These are phyloP conservation scores for Cymbidium sinense DNA, from an alignment of 106 monocot species.

Conservation along the genomic window DNA sequence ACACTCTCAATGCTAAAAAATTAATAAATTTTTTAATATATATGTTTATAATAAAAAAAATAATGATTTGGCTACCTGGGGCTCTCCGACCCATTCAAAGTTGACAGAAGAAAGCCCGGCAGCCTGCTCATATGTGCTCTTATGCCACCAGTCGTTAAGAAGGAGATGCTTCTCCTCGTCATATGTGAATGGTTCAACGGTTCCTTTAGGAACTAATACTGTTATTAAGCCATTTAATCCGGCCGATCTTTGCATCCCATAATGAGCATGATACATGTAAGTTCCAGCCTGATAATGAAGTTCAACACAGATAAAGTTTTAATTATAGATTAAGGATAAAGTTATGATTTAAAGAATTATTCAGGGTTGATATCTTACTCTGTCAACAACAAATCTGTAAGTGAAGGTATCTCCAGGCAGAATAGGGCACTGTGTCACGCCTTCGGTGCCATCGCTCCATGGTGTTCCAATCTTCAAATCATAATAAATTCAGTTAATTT, in stretches of 20 bases:
- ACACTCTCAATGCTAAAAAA: too few relatives aligned
- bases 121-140: conserved; percentile 56
- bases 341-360: too few relatives aligned
- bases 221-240: conserved; percentile 70
- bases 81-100: conserved; percentile 62
- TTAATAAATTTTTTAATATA: too few relatives aligned
- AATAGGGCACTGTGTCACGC: conserved; percentile 81
- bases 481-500: too few relatives aligned
- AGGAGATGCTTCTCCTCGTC: conserved; percentile 52
- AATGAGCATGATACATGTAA: conserved; percentile 82
- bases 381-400: conserved; percentile 74
- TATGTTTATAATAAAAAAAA: background rate
- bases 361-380: conserved; percentile 41
- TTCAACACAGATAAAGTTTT: too few relatives aligned
- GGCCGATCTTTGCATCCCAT: conserved; percentile 80
- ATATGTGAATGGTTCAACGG: conserved; percentile 56
- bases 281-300: conserved; percentile 66
- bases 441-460: conserved; percentile 76
- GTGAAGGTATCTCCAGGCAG: conserved; percentile 60
- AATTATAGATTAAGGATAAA: too few relatives aligned
- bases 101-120: conserved; percentile 31
- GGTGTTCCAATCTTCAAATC: conserved; percentile 61
- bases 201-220: conserved; percentile 31
- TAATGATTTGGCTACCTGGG: conserved; percentile 34
- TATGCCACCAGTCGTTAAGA: conserved; percentile 93